A percentile compares a stretch with the other conserved stretches of the same genome.
These are phyloP conservation scores for Trichoderma polysporum DNA, from an alignment of 2,329 filamentous ascomycete species.

Conservation along the genomic window DNA sequence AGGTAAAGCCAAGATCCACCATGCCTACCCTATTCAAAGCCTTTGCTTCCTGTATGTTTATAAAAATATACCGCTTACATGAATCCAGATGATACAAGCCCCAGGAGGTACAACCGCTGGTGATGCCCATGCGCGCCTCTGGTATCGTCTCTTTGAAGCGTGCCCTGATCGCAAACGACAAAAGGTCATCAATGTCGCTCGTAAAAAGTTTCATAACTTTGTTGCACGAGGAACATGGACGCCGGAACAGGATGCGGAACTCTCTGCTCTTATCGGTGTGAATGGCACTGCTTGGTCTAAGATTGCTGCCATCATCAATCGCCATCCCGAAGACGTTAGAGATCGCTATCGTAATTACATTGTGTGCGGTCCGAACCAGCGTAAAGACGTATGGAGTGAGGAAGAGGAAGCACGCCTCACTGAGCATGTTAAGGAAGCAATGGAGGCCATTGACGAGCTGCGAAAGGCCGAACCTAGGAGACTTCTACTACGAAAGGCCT, in stretches of 20 bases:
- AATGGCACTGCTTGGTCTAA: constrained; percentile 57
- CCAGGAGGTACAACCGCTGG: constrained; percentile 38
- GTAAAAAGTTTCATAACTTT: constrained; percentile 66
- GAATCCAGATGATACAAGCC: constrained; percentile 38
- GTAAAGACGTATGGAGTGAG: constrained; percentile 57
- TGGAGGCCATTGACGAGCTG: constrained; percentile 47
- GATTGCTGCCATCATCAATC: constrained; percentile 62
- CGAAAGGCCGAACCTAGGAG: constrained; percentile 36
- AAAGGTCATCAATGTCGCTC: constrained; percentile 56
- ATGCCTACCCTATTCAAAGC: background rate
- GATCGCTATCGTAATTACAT: constrained; percentile 71
- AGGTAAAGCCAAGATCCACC: constrained; percentile 31
- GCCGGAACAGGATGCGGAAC: constrained; percentile 38
- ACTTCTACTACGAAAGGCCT: constrained; percentile 38
- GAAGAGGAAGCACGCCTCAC: constrained; percentile 58
- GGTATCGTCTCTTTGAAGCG: constrained; percentile 47
- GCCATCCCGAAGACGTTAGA: constrained; percentile 63
- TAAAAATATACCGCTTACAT: constrained; percentile 5
- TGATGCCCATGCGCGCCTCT: constrained; percentile 45
- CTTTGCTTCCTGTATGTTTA: background rate
- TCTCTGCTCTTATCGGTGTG: constrained; percentile 36
- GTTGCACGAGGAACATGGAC: constrained; percentile 51
- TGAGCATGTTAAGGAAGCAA: constrained; percentile 51
- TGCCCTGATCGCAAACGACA: constrained; percentile 52
- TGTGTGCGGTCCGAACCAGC: constrained; percentile 53